Evolutionary conservation across 257 asterid species (phyloP), one percentile per base, ranked within the genome.

Genomic region (Ilex asprella): DNA sequence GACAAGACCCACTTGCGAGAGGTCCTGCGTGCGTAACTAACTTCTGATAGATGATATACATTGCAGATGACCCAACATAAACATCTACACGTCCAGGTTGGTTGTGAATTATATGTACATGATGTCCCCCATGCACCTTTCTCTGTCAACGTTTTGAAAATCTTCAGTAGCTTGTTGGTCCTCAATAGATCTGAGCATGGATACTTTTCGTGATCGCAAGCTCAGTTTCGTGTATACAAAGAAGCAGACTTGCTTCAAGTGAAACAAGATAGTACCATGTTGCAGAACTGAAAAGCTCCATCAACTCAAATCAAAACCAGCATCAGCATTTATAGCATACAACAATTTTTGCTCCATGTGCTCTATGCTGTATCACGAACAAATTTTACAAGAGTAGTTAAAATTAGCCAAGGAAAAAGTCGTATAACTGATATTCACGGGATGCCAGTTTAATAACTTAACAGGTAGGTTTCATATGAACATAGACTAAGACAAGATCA

Each of bases 291-390:
- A 35, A 10, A 31, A 43, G 39, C 55, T 56, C 58, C 31, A 72
- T 91, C 81, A 93, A 70, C 99, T 93, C 70, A 93, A 76, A 78
- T 93, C 97, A 61, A 93, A 93, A 61, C 99, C 99, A 79, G 97
- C 95, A 62, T 84, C 86, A 31, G 96, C 83, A 72, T 75, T 93
- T 71, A 93, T 89, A 29, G 99, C 97, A 31, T 93, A 93, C 70
- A 84, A 50, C 55, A 93, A 61, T 75, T 93, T 93, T 75, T 82
- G 86, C 81, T 89, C 96, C 97, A 89, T 78, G 68, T 87, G 91
- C 73, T 85, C 79, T 75, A 89, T 93, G 82, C 99, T 93, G 97
- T 59, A 67, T 49, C 14, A 65, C 3, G 53, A 56, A 64, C 16
- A 58, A 68, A 35, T 61, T n/a, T 63, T 56, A 46, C 51, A 30